Base-by-base conservation (phyloP, 306 rosid species). In the Prunus davidiana region DNA sequence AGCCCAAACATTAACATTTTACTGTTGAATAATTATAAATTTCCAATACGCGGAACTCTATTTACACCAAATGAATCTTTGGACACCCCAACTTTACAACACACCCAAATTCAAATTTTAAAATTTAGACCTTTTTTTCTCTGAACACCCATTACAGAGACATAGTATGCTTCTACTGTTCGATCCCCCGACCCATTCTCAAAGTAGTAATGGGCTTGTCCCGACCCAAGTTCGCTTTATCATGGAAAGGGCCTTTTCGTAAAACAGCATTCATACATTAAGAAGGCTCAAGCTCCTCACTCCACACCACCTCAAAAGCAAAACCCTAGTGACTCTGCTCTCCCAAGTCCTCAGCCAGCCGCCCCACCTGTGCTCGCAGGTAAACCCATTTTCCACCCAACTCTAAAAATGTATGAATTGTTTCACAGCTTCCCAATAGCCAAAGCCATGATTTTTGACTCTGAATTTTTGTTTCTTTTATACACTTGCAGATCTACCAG, bases 311-410 rank as follows among this genome's bases (percentile, higher is more conserved):
- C 22, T 14, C 51, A 43, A 61, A n/a, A 27, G 32, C 63, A 47
- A 74, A 74, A 74, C 78, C 78, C 78, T 74, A 74, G 62, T 6
- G 47, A 16, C 24, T 49, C 18, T 47, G 34, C 27, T 6, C 43
- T n/a, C 51, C 4, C 47, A 0, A 47, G 16, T 61, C 38, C 2
- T 13, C 60, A 24, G 15, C 51, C 32, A n/a, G 62, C 8, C 30
- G 78, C 78, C 70, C 62, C 70, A 51, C 63, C 63, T 30, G 62
- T 12, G 62, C 38, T 18, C 47, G 52, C 72, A 64, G 82, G 82
- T 78, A 54, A 64, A 7, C 50, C 63, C 25, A 22, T 38, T 25
- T 45, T 14, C 32, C 24, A 11, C 47, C 20, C 71, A 61, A 2
- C 45, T 47, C 14, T 18, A 8, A 19, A 66, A 73, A 46, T 19